Conservation (phyloP, 768 basidiomycete species). For the Mycena vulgaris region DNA sequence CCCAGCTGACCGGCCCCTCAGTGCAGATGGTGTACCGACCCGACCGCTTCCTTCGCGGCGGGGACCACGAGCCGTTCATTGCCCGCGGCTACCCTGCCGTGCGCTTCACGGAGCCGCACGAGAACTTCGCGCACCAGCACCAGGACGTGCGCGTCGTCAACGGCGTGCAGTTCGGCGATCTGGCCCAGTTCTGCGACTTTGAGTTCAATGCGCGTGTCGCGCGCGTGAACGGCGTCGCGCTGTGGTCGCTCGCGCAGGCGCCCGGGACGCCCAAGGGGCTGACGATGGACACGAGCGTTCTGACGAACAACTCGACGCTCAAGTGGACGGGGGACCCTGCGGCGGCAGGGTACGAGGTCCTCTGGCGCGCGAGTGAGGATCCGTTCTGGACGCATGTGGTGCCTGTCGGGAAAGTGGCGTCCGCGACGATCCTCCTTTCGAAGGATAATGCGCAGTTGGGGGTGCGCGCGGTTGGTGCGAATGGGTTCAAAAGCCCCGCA, state of each 20-base stretch:
- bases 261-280: constrained; percentile 69
- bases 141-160: constrained; percentile 67
- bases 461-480: constrained; percentile 64
- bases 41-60: constrained; percentile 70
- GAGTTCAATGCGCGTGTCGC: constrained; percentile 67
- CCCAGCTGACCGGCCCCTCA: constrained; percentile 36
- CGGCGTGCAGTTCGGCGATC: constrained; percentile 71
- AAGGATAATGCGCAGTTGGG: constrained; percentile 70
- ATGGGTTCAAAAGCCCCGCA: constrained; percentile 69
- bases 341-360: constrained; percentile 65
- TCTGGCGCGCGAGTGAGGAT: constrained; percentile 65
- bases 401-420: constrained; percentile 60
- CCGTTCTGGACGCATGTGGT: constrained; percentile 66
- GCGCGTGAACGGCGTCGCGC: constrained; percentile 64
- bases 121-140: constrained; percentile 72
- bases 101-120: constrained; percentile 70
- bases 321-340: constrained; percentile 60
- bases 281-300: constrained; percentile 59
- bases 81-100: constrained; percentile 66
- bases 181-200: constrained; percentile 68
- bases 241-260: constrained; percentile 71
- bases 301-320: constrained; percentile 71
- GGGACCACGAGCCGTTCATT: constrained; percentile 69
- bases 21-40: constrained; percentile 67
- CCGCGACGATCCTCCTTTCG: constrained; percentile 58